Conservation (phyloP, 805 yeast genomes). For the Candida xiaguanensis region DNA sequence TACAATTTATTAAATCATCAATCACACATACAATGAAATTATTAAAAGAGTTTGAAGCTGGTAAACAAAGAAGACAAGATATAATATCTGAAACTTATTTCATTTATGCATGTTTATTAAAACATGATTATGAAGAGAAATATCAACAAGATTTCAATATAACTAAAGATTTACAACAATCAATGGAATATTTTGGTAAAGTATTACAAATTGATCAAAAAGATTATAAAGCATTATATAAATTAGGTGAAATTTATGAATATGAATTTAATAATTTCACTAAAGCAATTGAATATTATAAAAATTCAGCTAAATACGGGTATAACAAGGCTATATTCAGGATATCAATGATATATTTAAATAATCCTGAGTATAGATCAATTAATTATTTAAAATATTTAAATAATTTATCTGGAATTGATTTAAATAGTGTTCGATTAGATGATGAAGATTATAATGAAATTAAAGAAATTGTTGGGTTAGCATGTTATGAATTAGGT, state of each 20-base stretch:
- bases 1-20: conserved; percentile 34
- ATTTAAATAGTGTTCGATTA: conserved; percentile 29
- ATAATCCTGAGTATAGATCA: conserved; percentile 32
- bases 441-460: conserved; percentile 37
- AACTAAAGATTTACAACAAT: conserved; percentile 22
- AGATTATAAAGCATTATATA: conserved; percentile 31
- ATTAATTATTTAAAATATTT: conserved; percentile 33
- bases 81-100: conserved; percentile 30
- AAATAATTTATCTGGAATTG: conserved; percentile 34
- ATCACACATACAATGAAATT: conserved; percentile 35
- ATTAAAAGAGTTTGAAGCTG: conserved; percentile 29
- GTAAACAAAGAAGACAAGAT: conserved; percentile 11
- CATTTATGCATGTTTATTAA: conserved; percentile 35
- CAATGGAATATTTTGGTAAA: conserved; percentile 28
- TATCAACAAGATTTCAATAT: conserved; percentile 37
- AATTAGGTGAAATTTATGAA: conserved; percentile 39
- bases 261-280: conserved; percentile 28
- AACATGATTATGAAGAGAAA: conserved; percentile 26
- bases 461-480: conserved; percentile 38
- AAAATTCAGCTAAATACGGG: conserved; percentile 38
- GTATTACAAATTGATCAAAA: conserved; percentile 29
- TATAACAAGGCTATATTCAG: conserved; percentile 43
- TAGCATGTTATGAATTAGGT: conserved; percentile 40
- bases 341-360: conserved; percentile 34
- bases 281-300: conserved; percentile 31